Evolutionary conservation across 148 eudicot species (phyloP), one percentile per base, ranked within the genome.

Genomic region (Euryodendron excelsum): DNA sequence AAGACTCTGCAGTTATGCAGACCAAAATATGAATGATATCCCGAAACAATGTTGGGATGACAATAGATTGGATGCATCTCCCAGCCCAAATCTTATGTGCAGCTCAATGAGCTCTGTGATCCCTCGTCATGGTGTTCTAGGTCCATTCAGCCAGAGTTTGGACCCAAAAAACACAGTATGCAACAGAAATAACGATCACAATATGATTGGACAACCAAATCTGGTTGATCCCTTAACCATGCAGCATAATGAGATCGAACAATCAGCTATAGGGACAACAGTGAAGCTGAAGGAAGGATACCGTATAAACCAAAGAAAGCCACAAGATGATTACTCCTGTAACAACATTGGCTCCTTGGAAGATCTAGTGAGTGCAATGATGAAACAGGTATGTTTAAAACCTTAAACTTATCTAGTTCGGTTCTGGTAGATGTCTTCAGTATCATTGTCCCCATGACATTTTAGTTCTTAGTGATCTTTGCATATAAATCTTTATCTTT

Each of bases 281-380:
- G 33, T 60, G 34, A 84, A 71, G 70, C 34, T 69, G 80, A 79
- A 83, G 78, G 85, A 84, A 56, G 82, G 75, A 30, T 80, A 79
- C 73, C 78, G 74, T 37, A 30, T 77, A 69, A 77, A 84, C 36
- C 80, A 84, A 64, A 59, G n/a, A 62, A 73, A 81, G 78, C 75
- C 74, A 61, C 65, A 56, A 1, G 73, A 81, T 11, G 62, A 61
- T 69, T 78, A 79, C 74, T 50, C 74, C 34, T 77, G 68, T 39
- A 74, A 75, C 72, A 74, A 81, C 50, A 87, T 81, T 71, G 90
- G 89, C 60, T 89, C 88, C 64, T 82, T 89, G 87, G 91, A 91
- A 80, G 94, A 85, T 79, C 81, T 91, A 9, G 94, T 84, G 74
- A 84, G 85, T 50, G 80, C 86, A 12, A 80, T 83, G 86, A 76